Evolutionary conservation across 192 early-diverging fungal genomes (phyloP).

Genomic region (Podila clonocystis): DNA sequence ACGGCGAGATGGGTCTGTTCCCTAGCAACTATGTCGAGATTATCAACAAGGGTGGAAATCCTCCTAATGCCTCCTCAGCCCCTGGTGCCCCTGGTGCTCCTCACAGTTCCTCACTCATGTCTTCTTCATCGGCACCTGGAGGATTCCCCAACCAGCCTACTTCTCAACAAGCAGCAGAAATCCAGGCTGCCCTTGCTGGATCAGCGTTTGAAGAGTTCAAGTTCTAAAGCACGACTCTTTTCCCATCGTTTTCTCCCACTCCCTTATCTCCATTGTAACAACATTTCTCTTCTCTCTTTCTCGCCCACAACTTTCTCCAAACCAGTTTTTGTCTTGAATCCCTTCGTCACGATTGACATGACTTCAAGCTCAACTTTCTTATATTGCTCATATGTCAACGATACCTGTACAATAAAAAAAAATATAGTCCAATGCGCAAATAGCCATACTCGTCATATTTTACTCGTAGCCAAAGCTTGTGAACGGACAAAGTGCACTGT

Average conservation of each 20-base stretch:
- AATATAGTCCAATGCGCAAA: no score
- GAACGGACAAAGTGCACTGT: no score
- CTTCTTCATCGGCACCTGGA: background rate
- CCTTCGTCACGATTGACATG: no score
- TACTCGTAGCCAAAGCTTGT: no score
- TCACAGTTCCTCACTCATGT: constrained; percentile 1
- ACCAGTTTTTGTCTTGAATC: background rate
- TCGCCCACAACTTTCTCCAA: background rate
- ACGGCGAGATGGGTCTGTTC: constrained; percentile 89
- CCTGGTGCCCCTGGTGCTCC: constrained; percentile 17
- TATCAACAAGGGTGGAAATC: constrained; percentile 73
- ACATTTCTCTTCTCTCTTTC: background rate
- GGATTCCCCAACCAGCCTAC: constrained; percentile 28
- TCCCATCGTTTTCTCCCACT: background rate
- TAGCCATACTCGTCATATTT: no score
- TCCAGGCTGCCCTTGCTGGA: constrained; percentile 44
- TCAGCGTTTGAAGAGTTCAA: constrained; percentile 50
- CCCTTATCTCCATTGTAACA: background rate
- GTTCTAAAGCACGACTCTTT: constrained; percentile 22
- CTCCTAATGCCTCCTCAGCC: constrained; percentile 1
- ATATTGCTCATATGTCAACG: no score
- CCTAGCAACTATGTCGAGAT: constrained; percentile 93
- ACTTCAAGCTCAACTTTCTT: no score
- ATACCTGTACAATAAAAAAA: no score
- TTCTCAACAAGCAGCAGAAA: constrained; percentile 34